Conservation (phyloP, 73 alveolate species). For the Paramecium sonneborni region DNA sequence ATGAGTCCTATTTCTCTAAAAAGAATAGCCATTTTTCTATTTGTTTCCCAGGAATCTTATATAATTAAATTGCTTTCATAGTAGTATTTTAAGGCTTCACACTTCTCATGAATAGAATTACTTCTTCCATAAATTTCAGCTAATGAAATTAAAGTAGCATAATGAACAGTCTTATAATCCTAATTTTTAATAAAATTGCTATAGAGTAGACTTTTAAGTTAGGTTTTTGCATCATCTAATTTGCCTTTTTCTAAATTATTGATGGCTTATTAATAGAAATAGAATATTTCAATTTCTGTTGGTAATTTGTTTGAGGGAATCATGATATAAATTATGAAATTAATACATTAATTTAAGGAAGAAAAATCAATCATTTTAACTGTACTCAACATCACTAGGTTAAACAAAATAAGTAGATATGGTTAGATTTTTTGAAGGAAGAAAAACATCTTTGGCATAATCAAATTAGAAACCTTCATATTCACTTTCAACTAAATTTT, state of each 20-base stretch:
- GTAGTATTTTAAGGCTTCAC: not conserved
- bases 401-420: constrained; percentile 50
- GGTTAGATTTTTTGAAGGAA: constrained; percentile 37
- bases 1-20: not conserved
- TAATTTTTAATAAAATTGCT: not conserved
- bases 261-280: not conserved
- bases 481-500: constrained; percentile 71
- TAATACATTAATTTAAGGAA: not conserved
- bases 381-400: not conserved
- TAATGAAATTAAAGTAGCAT: not conserved
- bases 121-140: not conserved
- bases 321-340: not conserved
- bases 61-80: not conserved
- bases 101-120: not conserved
- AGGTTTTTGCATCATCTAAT: not conserved
- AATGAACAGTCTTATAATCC: not conserved
- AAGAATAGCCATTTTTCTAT: not conserved
- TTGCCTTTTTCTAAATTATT: not conserved
- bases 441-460: constrained; percentile 37
- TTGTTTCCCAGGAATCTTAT: not conserved
- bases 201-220: not conserved
- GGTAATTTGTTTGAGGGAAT: not conserved
- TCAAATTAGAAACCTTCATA: constrained; percentile 64
- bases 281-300: not conserved
- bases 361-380: constrained; percentile 9